These are phyloP conservation scores for Diplodia sapinea DNA, from an alignment of 2,329 filamentous ascomycete genomes.

Conservation along the genomic window DNA sequence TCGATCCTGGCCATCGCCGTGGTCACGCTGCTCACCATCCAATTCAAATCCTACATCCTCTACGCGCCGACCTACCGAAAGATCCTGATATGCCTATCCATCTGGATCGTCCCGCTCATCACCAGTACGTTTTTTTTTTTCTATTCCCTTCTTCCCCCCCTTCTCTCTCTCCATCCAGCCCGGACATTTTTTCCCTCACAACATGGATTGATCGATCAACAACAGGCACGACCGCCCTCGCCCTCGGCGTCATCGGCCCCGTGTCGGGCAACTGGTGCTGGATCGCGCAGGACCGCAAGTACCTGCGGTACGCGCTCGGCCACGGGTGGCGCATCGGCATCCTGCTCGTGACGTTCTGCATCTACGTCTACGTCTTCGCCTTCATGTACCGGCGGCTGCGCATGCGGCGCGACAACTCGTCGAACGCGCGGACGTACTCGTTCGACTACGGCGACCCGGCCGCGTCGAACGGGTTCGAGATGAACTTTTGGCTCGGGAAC, in stretches of 20 bases:
- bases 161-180: background rate
- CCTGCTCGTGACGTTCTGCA: conserved; percentile 49
- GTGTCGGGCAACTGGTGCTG: conserved; percentile 59
- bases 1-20: conserved; percentile 55
- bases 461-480: conserved; percentile 22
- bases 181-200: background rate
- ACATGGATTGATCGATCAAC: no score
- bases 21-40: conserved; percentile 51
- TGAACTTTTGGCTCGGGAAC: conserved; percentile 28
- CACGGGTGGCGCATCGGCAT: conserved; percentile 56
- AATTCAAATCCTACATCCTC: conserved; percentile 44
- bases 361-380: conserved; percentile 53
- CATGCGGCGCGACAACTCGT: conserved; percentile 2
- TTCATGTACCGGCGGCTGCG: conserved; percentile 37
- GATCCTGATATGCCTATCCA: conserved; percentile 45
- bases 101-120: conserved; percentile 51
- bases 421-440: conserved; percentile 4
- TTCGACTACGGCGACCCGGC: conserved; percentile 15
- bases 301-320: conserved; percentile 53
- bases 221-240: conserved; percentile 22
- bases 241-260: conserved; percentile 40
- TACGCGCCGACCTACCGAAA: conserved; percentile 40
- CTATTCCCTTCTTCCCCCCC: no score
- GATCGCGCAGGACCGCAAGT: conserved; percentile 47
- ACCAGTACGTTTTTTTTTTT: conserved; percentile 40